Evolutionary conservation across 805 yeast species (phyloP), one percentile per base, ranked within the genome.

Genomic region (Metschnikowia shivogae): DNA sequence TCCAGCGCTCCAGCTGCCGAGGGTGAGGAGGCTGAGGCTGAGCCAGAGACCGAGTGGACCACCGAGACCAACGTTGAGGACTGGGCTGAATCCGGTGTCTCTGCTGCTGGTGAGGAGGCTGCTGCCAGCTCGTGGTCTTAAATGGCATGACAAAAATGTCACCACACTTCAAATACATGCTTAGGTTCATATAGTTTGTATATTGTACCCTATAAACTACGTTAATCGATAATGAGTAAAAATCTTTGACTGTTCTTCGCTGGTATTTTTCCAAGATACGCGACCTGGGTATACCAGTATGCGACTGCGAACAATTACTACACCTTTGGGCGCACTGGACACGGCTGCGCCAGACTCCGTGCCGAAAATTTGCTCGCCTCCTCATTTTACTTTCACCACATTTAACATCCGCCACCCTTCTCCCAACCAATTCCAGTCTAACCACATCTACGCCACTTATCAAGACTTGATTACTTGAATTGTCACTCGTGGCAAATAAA

Each of bases 51-150:
- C 52, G 85, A 76, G 68, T 72, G 76, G 76, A 65, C 71, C 60
- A 73, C 74, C 65, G 80, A 75, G 66, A 77, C 77, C 55, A 80
- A 74, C 64, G 78, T 72, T 56, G 84, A 73, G 64, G 89, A 80
- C 72, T 84, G 84, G 81, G 82, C 82, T 64, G 73, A 68, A 54
- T 68, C 75, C 53, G 76, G 73, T 62, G 78, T 72, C 63, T 68
- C 73, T 56, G 72, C 75, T 58, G 76, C 76, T 59, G 88, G 81
- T 65, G 88, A 82, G 78, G 85, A 84, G 78, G 88, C 86, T 70
- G 89, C 84, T 68, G 73, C 75, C 61, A 62, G 72, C 52, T 67
- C 67, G 62, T 72, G 76, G 76, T 71, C 46, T 40, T 42, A 46
- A 42, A 41, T 35, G 49, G 49, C 43, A 34, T 13, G 69, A 67